phyloP scores from a whole-genome alignment of 176 grass and related monocot genomes.

The Luzula sylvatica region DNA sequence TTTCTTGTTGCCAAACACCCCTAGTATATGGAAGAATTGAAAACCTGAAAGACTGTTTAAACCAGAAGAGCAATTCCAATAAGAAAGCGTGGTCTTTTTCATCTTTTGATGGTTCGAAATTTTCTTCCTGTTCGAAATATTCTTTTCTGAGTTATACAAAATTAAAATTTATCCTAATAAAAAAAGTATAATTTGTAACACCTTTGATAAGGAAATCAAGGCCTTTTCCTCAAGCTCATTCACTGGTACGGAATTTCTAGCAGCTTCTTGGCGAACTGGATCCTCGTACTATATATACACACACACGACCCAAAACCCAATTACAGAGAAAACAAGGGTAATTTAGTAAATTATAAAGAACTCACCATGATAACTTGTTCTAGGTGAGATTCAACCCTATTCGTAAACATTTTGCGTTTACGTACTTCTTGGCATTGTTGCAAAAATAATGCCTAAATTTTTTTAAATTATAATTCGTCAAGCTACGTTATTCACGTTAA shows the following conservation, averaged over 20 bases:
- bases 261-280: constrained; percentile 49
- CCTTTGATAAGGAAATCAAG: constrained; percentile 73
- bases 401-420: constrained; percentile 44
- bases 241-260: constrained; percentile 58
- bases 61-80: constrained; percentile 88
- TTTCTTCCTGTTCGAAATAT: constrained; percentile 67
- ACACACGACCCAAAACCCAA: constrained; percentile 12
- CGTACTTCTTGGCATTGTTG: constrained; percentile 35
- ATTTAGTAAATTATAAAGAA: constrained; percentile 9
- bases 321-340: background rate
- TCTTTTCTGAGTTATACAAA: constrained; percentile 32
- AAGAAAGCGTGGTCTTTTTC: constrained; percentile 81
- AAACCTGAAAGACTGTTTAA: constrained; percentile 98
- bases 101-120: constrained; percentile 68
- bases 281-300: constrained; percentile 91
- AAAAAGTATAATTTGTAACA: constrained; percentile 10
- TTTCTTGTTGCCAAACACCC: no score
- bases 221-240: constrained; percentile 81
- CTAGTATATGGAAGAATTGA: no score
- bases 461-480: background rate
- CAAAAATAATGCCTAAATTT: constrained; percentile 62
- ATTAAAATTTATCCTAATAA: constrained; percentile 9
- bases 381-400: constrained; percentile 51
- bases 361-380: constrained; percentile 70
- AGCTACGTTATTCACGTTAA: no score